Conservation (phyloP, 2,329 filamentous ascomycete species). For the Diaporthe ampelina region DNA sequence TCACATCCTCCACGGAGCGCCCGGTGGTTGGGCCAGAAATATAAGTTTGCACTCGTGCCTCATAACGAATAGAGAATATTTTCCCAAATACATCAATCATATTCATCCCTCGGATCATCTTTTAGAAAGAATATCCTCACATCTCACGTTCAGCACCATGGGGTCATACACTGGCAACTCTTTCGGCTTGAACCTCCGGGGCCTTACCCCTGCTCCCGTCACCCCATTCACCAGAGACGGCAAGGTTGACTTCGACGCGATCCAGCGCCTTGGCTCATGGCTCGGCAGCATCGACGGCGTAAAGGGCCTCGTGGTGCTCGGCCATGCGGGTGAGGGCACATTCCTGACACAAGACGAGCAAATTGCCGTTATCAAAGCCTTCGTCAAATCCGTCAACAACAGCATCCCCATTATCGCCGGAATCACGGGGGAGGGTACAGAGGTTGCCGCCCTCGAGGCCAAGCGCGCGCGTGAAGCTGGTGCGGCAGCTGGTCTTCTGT, state of each 20-base stretch:
- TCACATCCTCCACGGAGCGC: neutral
- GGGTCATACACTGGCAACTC: neutral
- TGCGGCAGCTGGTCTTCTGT: neutral
- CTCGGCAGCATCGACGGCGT: slow-evolving; percentile 2
- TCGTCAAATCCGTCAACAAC: neutral
- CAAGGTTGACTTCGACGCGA: neutral
- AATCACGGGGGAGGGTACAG: neutral
- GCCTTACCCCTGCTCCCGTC: neutral
- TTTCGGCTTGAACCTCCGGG: neutral
- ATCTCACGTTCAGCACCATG: neutral
- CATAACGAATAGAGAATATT: neutral
- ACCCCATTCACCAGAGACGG: slow-evolving; percentile 1
- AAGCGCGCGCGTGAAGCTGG: slow-evolving; percentile 2
- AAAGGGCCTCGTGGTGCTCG: neutral
- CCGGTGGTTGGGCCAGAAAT: neutral
- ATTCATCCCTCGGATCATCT: too few relatives aligned
- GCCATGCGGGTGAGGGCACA: neutral
- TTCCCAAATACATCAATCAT: neutral
- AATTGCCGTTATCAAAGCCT: neutral
- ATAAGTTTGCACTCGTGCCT: neutral
- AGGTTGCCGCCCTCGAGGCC: slow-evolving; percentile 3
- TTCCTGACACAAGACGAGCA: slow-evolving; percentile 13
- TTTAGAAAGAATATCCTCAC: neutral
- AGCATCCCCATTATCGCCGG: slow-evolving; percentile 13
- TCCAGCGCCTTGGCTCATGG: slow-evolving; percentile 13